Base-by-base conservation (phyloP, 2,329 filamentous ascomycete species). In the Diaporthe citriasiana region DNA sequence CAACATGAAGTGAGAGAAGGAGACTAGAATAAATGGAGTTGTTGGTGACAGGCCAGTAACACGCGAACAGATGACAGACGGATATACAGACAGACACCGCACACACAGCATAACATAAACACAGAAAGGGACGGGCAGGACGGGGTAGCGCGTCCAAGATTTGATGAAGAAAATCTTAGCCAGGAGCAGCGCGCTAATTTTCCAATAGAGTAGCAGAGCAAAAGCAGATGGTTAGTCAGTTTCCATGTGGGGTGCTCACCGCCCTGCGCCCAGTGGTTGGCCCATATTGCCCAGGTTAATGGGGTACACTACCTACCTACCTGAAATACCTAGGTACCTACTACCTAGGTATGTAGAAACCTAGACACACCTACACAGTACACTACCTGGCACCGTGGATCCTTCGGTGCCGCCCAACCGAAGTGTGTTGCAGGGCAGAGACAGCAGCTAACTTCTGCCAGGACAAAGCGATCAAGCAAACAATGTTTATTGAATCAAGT, bases 161-260 rank as follows among this genome's bases (percentile, higher is more conserved):
- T 53, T 68, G 63, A 53, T 22, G 45, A 68, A 68, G 63, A 68
- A 68, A 68, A 68, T 40, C 63, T 27, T 53, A 35, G 33, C 47
- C 12, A 68, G 60, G 60, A 71, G 56, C 69, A 45, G 56, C 45
- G 45, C 69, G 60, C 56, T 60, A 71, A 60, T 51, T 60, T 60
- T 71, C 55, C 57, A 60, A 47, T 51, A 30, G 56, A 53, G 69
- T n/a, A 33, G 8, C 17, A 38, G 17, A 22, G 19, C n/a, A 15
- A 4, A 50, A 9, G 68, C 30, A 22, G 47, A 30, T 35, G 19
- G 45, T 51, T 66, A 38, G 60, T 50, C 30, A 38, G 38, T 17
- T 27, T 30, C 12, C 17, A 50, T 66, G 40, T 63, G 55, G 55
- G 33, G 53, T 8, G 15, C 22, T 25, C 38, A 30, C 38, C 25